A percentile compares a stretch with the other conserved stretches of the same genome.
Evolutionary conservation across 306 rosid genomes (phyloP).

Genomic region (Biancaea sappan): DNA sequence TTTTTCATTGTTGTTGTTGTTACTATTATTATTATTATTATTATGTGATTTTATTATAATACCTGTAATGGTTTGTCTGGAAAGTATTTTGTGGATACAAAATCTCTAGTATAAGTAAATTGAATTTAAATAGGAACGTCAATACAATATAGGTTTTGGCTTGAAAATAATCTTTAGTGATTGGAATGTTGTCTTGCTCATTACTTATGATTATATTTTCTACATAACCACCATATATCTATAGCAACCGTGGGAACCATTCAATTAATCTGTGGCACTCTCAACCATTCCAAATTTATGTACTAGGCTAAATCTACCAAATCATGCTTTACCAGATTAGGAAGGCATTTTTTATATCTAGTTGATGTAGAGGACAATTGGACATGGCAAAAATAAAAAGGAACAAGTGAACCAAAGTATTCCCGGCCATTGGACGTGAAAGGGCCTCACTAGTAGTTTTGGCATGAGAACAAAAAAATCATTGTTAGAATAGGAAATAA

Average conservation of each 20-base stretch:
- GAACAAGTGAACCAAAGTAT: too few species aligned
- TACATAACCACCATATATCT: background rate
- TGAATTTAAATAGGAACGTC: background rate
- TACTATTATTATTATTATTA: background rate
- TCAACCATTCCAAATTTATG: too few species aligned
- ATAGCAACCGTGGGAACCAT: background rate
- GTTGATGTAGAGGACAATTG: too few species aligned
- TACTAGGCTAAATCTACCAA: too few species aligned
- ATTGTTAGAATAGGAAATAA: too few species aligned
- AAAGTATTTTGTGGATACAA: background rate
- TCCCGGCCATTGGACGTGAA: too few species aligned
- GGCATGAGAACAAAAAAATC: too few species aligned
- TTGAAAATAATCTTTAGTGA: background rate
- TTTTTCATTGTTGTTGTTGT: background rate
- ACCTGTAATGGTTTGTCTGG: background rate
- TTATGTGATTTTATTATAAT: background rate
- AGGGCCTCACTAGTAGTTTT: too few species aligned
- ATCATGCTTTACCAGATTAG: too few species aligned
- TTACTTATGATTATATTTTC: background rate
- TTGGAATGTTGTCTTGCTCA: background rate
- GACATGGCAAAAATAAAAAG: too few species aligned
- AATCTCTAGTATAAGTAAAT: background rate
- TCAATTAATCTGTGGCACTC: too few species aligned
- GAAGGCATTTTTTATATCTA: too few species aligned
- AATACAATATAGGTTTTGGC: background rate